Base-by-base conservation (phyloP, 495 filamentous ascomycete species). In the Talaromyces stipitatus region DNA sequence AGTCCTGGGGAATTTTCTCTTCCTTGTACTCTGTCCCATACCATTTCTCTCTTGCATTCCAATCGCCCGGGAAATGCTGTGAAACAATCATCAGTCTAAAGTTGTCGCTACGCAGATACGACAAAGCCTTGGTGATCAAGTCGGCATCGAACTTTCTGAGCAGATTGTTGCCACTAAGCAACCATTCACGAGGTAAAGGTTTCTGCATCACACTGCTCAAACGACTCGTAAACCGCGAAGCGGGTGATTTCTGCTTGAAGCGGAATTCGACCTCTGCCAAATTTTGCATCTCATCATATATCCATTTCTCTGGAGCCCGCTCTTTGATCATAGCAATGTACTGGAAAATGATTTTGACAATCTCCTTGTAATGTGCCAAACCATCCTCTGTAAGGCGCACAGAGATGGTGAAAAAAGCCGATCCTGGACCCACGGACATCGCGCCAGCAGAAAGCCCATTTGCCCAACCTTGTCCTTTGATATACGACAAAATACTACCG, bases 391-490 rank as follows among this genome's bases (percentile, higher is more conserved):
- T 97, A 59, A 97, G 72, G 22, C 87, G 84, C 52, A 97, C 82
- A 11, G 83, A 81, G 57, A 91, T 78, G 10, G 85, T 87, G 68
- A 97, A 97, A 50, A 95, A 80, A 1, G 90, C 89, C 0, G 88
- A 82, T 23, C 92, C 94, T 4, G 91, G 89, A 63, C 90, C 92
- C 23, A 95, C 72, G 3, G 84, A 75, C 65, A 83, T 85, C 22
- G 82, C 78, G 33, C 92, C 94, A 54, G 92, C 89, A 58, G 84
- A 85, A 10, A 99, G 74, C 2, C 84, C 85, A 72, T 95, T 96
- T 9, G 87, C 91, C 95, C 91, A 97, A 43, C 95, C 94, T 69
- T 95, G 96, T 22, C 83, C 86, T 72, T 97, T 99, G 66, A 96
- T 81, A 67, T 96, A 92, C 1, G 94, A 85, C 68, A 99, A 83